A percentile compares a stretch with the other conserved stretches of the same genome.
These are phyloP conservation scores for Guillardia theta DNA, from an alignment of 78 protist species.

Conservation along the genomic window DNA sequence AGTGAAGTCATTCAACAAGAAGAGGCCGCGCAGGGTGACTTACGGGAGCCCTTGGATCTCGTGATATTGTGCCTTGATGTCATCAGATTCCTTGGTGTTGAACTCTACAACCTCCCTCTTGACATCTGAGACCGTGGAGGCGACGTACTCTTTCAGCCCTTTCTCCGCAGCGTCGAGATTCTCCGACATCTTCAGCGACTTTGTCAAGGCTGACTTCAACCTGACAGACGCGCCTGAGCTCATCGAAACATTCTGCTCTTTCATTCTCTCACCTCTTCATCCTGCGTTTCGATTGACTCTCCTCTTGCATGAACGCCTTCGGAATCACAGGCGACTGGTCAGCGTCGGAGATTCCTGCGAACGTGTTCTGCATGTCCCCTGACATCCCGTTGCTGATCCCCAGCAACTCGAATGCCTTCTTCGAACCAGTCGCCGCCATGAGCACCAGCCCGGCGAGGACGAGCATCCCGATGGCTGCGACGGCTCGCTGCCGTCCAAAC, in stretches of 20 bases:
- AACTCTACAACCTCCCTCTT: neutral
- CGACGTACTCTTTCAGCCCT: neutral
- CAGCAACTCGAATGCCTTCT: too few species aligned
- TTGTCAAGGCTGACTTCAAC: neutral
- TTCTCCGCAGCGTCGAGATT: neutral
- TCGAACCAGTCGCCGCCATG: too few species aligned
- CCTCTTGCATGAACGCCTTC: neutral
- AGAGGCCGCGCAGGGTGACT: neutral
- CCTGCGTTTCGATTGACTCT: neutral
- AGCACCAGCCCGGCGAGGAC: too few species aligned
- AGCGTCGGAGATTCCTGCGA: neutral
- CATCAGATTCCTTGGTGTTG: neutral
- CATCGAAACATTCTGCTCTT: too few species aligned
- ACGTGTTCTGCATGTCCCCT: neutral
- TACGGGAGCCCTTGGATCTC: neutral
- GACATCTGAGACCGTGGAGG: neutral
- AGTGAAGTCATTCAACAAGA: too few species aligned
- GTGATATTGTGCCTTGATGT: neutral
- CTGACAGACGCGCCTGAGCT: neutral
- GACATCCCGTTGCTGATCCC: too few species aligned
- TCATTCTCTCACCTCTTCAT: constrained; percentile 30
- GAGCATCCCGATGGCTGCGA: too few species aligned
- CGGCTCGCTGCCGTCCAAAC: too few species aligned
- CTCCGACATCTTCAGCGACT: neutral
- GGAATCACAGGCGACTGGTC: neutral